A percentile compares a stretch with the other conserved stretches of the same genome.
Conservation (phyloP, 805 yeast genomes). For the Candida cerambycidarum region DNA sequence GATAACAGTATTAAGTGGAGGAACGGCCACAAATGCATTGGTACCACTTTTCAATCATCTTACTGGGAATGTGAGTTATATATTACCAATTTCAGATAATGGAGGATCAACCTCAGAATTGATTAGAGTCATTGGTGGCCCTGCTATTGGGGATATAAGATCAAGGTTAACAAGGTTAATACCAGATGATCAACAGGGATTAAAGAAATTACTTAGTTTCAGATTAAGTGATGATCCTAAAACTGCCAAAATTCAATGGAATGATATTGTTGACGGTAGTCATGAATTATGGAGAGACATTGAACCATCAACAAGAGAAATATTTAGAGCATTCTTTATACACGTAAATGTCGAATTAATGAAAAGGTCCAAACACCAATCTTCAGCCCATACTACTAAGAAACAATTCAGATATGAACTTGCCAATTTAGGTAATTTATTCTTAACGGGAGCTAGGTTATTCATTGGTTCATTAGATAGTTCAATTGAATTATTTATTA, state of each 20-base stretch:
- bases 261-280: slow-evolving; percentile 70
- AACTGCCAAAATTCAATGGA: slow-evolving; percentile 73
- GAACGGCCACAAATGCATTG: slow-evolving; percentile 83
- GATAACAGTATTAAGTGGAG: slow-evolving; percentile 62
- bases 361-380: slow-evolving; percentile 56
- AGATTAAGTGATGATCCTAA: slow-evolving; percentile 49
- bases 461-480: slow-evolving; percentile 84
- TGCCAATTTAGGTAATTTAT: slow-evolving; percentile 84
- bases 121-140: slow-evolving; percentile 84
- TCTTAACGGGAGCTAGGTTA: slow-evolving; percentile 76
- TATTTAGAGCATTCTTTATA: slow-evolving; percentile 72
- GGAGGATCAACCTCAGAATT: slow-evolving; percentile 95
- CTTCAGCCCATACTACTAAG: slow-evolving; percentile 28
- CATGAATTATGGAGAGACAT: slow-evolving; percentile 67
- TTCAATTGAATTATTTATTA: slow-evolving; percentile 71
- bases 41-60: slow-evolving; percentile 31
- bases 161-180: slow-evolving; percentile 77
- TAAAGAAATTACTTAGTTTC: slow-evolving; percentile 40
- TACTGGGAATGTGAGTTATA: slow-evolving; percentile 48
- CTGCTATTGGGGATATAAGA: slow-evolving; percentile 91
- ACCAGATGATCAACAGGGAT: slow-evolving; percentile 45
- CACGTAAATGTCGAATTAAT: slow-evolving; percentile 77
- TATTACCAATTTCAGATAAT: slow-evolving; percentile 85
- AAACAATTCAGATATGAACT: slow-evolving; percentile 68
- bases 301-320: slow-evolving; percentile 62